A percentile compares a stretch with the other conserved stretches of the same genome.
Conservation (phyloP, 179 eudicot genomes). For the Gypsophila paniculata region DNA sequence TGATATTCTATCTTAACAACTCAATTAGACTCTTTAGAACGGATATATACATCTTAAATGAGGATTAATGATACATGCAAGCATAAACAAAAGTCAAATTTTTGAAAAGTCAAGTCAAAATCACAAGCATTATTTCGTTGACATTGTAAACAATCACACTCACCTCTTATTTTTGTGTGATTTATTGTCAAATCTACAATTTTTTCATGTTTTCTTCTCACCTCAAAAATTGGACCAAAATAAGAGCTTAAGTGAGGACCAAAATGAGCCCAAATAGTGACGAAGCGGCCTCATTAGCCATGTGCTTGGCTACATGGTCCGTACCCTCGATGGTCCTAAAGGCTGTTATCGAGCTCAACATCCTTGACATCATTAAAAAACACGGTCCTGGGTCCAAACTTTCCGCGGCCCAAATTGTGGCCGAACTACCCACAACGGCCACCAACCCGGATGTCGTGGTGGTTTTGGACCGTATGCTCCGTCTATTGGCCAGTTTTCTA, state of each 20-base stretch:
- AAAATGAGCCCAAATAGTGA: constrained; percentile 4
- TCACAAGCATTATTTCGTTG: no score
- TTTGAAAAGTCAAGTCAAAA: no score
- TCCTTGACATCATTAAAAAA: constrained; percentile 21
- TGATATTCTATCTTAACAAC: no score
- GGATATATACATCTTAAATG: no score
- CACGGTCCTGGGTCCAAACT: constrained; percentile 6
- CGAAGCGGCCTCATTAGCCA: constrained; percentile 22
- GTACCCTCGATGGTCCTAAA: constrained; percentile 25
- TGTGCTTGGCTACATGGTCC: constrained; percentile 25
- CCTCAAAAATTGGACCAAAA: background rate
- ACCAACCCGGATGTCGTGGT: constrained; percentile 20
- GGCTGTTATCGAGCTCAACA: constrained; percentile 22
- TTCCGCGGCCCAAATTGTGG: constrained; percentile 15
- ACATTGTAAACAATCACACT: no score
- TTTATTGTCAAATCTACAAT: no score
- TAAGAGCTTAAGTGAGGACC: no score
- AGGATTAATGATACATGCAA: no score
- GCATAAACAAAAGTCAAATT: no score
- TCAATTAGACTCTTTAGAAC: no score
- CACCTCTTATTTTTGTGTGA: no score
- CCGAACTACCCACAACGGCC: constrained; percentile 4
- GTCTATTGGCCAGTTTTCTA: background rate
- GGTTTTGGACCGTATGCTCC: background rate
- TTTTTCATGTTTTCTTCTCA: no score